phyloP scores from a whole-genome alignment of 2,329 filamentous ascomycete genomes.

The Aspergillus sp. region DNA sequence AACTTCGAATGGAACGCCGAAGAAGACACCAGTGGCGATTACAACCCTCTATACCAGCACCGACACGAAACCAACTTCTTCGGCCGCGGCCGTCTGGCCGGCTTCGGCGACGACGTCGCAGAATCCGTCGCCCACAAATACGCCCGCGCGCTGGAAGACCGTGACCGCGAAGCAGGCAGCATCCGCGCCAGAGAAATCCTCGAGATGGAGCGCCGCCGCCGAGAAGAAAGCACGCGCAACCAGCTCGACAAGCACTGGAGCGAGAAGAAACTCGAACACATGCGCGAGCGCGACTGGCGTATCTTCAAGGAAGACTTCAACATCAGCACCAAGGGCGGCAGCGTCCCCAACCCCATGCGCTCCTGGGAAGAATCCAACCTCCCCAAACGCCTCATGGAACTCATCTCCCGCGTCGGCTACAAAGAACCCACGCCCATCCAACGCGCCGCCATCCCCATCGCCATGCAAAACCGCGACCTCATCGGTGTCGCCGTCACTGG shows the following conservation, averaged over 20 bases:
- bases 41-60: conserved; percentile 77
- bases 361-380: conserved; percentile 85
- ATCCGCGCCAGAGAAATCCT: conserved; percentile 77
- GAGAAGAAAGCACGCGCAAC: conserved; percentile 70
- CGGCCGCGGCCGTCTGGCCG: conserved; percentile 67
- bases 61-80: conserved; percentile 69
- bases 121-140: conserved; percentile 57
- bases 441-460: conserved; percentile 91
- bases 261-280: conserved; percentile 86
- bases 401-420: conserved; percentile 84
- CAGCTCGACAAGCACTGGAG: conserved; percentile 92
- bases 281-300: conserved; percentile 97
- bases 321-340: conserved; percentile 89
- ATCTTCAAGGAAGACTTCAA: conserved; percentile 99
- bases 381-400: conserved; percentile 74
- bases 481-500: conserved; percentile 97
- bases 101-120: conserved; percentile 62
- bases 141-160: conserved; percentile 70
- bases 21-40: conserved; percentile 84
- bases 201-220: conserved; percentile 78
- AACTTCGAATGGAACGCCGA: conserved; percentile 98
- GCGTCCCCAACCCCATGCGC: conserved; percentile 94
- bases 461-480: conserved; percentile 87
- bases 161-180: conserved; percentile 73
- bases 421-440: conserved; percentile 90